A percentile compares a stretch with the other conserved stretches of the same genome.
phyloP scores from a whole-genome alignment of 257 asterid genomes.

The Thymus mandschuricus region DNA sequence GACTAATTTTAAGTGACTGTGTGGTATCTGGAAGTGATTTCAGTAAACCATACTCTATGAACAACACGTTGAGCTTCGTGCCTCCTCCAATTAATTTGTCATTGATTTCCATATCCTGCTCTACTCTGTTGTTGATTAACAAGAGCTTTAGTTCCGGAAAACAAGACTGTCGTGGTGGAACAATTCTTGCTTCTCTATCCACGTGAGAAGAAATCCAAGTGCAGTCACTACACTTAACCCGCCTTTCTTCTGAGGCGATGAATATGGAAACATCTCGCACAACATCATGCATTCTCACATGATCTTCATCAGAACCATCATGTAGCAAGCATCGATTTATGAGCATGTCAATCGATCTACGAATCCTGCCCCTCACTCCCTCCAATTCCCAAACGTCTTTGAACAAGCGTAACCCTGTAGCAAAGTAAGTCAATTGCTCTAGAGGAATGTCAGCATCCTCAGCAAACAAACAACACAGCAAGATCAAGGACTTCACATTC shows the following conservation, averaged over 20 bases:
- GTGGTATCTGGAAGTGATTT: not conserved
- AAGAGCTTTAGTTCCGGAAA: slow-evolving; percentile 17
- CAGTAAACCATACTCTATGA: not conserved
- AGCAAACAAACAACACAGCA: slow-evolving; percentile 24
- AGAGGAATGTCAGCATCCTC: slow-evolving; percentile 19
- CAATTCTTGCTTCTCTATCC: not conserved
- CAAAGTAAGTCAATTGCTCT: slow-evolving; percentile 5
- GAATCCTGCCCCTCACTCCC: slow-evolving; percentile 23
- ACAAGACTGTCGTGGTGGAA: not conserved
- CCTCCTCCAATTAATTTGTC: not conserved
- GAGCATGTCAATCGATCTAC: not conserved
- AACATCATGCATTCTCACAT: slow-evolving; percentile 30
- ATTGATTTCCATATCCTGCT: not conserved
- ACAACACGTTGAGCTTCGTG: slow-evolving; percentile 20
- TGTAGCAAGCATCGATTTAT: slow-evolving; percentile 20
- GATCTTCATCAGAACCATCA: not conserved
- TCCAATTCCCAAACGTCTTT: slow-evolving; percentile 8
- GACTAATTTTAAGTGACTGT: not conserved
- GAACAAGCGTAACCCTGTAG: not conserved
- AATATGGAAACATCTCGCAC: slow-evolving; percentile 13
- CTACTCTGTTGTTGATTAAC: not conserved
- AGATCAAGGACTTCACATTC: not conserved
- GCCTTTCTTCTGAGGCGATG: too few relatives aligned
- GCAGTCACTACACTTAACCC: too few relatives aligned
- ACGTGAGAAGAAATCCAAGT: too few relatives aligned